Base-by-base conservation (phyloP, 345 rosid genomes). In the Pistacia integerrima region DNA sequence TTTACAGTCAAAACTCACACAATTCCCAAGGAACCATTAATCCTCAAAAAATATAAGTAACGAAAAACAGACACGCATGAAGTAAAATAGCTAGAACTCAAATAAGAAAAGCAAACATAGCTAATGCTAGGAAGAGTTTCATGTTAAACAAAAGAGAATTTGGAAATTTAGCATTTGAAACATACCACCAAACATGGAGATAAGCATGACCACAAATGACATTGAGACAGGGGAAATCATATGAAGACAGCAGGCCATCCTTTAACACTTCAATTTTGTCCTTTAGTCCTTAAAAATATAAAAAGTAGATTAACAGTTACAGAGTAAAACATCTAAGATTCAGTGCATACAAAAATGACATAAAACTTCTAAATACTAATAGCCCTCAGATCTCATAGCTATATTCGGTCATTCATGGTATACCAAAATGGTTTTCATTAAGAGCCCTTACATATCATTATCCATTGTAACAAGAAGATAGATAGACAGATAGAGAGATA, bases 311-410 rank as follows among this genome's bases (percentile, higher is more conserved):
- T 14, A 25, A 13, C 20, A 25, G 20, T 14, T 41, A 48, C 4
- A 3, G 22, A 17, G 6, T 51, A 51, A 41, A 51, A 9, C 46
- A 52, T 8, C 22, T 16, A 54, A 5, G 28, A 67, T 16, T 46
- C 46, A 2, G 17, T 5, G 41, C 49, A 44, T 14, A 16, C 1
- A 63, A 9, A 17, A 9, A 5, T 57, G 38, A 46, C 20, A 44
- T 35, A 57, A 28, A 22, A 22, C 56, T 46, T 20, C 44, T 4
- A 17, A 22, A 30, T 9, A 11, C 12, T 14, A 60, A 49, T 17
- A 60, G 77, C 77, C 83, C 78, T 81, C 80, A 81, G 78, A 81
- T 76, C 78, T 72, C 78, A 81, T 77, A 69, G 75, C 75, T 55
- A 74, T 64, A 36, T 25, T 41, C 0, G 61, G 67, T 81, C 84